These are phyloP conservation scores for Prunus dulcis DNA, from an alignment of 306 rosid genomes.

Conservation along the genomic window DNA sequence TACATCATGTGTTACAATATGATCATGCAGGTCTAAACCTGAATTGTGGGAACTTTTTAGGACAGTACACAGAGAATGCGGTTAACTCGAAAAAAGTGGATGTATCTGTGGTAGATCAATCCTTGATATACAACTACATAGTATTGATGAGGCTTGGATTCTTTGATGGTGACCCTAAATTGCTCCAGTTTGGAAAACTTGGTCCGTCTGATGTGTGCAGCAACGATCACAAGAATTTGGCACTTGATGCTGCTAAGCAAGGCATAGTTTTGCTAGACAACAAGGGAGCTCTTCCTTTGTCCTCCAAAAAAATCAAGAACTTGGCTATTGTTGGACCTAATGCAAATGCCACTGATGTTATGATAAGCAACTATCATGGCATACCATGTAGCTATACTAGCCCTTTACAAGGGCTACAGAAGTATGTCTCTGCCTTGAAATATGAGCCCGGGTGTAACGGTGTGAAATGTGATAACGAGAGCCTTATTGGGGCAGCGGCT, in stretches of 20 bases:
- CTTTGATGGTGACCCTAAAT: conserved; percentile 60
- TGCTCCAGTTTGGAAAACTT: conserved; percentile 53
- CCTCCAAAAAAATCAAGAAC: conserved; percentile 20
- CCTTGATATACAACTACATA: conserved; percentile 67
- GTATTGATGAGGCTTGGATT: conserved; percentile 77
- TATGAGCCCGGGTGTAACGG: conserved; percentile 53
- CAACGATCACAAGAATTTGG: conserved; percentile 42
- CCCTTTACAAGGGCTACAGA: conserved; percentile 58
- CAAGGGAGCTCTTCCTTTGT: conserved; percentile 50
- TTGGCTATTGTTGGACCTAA: conserved; percentile 64
- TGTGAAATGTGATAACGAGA: conserved; percentile 50
- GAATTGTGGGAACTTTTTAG: conserved; percentile 60
- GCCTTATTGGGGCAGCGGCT: conserved; percentile 47
- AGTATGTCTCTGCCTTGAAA: conserved; percentile 36
- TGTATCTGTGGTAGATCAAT: conserved; percentile 51
- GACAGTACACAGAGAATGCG: conserved; percentile 55
- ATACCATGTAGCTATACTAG: conserved; percentile 55
- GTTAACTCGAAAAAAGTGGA: conserved; percentile 59
- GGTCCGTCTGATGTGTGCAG: conserved; percentile 67
- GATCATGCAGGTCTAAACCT: conserved; percentile 66
- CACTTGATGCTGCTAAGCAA: conserved; percentile 72
- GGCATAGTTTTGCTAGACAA: conserved; percentile 72
- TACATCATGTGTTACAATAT: not conserved
- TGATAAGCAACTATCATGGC: conserved; percentile 73
- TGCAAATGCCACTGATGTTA: conserved; percentile 63